phyloP scores from a whole-genome alignment of 192 early-diverging fungal genomes.

The Mortierella alpina region DNA sequence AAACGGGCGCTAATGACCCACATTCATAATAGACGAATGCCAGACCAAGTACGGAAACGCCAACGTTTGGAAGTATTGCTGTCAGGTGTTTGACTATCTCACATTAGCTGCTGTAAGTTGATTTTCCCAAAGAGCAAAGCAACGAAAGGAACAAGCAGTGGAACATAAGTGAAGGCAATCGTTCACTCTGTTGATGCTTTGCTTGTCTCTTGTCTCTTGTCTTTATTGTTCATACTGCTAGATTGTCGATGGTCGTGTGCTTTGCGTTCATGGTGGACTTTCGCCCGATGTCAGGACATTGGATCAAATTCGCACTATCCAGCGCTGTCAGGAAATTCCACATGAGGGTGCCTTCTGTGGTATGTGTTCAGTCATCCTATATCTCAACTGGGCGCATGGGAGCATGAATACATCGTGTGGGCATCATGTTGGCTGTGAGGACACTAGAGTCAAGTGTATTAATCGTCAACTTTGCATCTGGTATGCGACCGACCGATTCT shows the following conservation, averaged over 20 bases:
- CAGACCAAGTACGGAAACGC: slow-evolving; percentile 94
- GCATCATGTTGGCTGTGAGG: background rate
- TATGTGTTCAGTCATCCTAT: slow-evolving; percentile 3
- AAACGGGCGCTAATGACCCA: background rate
- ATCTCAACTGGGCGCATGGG: background rate
- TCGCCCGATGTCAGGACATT: slow-evolving; percentile 93
- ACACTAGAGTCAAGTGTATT: background rate
- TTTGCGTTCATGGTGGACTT: slow-evolving; percentile 94
- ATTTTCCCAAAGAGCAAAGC: background rate
- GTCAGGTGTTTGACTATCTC: slow-evolving; percentile 92
- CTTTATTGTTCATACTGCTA: slow-evolving; percentile 41
- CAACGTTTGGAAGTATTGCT: slow-evolving; percentile 97
- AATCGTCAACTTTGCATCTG: slow-evolving; percentile 9
- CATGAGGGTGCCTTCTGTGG: slow-evolving; percentile 94
- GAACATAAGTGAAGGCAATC: background rate
- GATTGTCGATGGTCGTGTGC: slow-evolving; percentile 93
- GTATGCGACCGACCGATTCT: background rate
- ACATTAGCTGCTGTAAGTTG: slow-evolving; percentile 87
- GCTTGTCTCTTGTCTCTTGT: background rate
- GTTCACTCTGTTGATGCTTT: background rate
- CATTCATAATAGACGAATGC: slow-evolving; percentile 78
- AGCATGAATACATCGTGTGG: background rate
- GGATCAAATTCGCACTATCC: slow-evolving; percentile 95
- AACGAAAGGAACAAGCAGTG: too few species aligned
- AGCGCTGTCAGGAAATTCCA: slow-evolving; percentile 93